These are phyloP conservation scores for Piper longum DNA, from an alignment of 164 flowering plant genomes.

Conservation along the genomic window DNA sequence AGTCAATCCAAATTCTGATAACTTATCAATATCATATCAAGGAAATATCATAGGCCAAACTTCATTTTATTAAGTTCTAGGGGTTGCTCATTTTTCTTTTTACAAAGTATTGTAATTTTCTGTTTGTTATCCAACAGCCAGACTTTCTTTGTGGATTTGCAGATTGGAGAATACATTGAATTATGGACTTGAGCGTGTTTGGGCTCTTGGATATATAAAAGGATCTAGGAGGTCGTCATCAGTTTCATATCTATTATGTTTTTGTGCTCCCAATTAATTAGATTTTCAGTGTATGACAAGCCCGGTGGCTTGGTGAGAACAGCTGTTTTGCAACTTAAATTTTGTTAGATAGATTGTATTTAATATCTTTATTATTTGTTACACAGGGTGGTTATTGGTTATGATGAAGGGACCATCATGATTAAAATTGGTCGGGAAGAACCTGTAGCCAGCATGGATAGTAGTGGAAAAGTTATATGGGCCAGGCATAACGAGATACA, in stretches of 20 bases:
- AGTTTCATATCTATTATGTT: background rate
- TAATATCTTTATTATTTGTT: background rate
- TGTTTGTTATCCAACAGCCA: background rate
- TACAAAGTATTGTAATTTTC: background rate
- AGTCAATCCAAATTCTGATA: too few species aligned
- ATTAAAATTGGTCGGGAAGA: conserved; percentile 85
- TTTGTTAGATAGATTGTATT: background rate
- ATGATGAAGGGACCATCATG: conserved; percentile 97
- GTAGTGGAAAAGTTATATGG: conserved; percentile 93
- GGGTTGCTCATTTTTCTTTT: too few species aligned
- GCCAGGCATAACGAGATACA: conserved; percentile 97
- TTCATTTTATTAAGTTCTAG: too few species aligned
- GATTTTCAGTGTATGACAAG: background rate
- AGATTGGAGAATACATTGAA: conserved; percentile 90
- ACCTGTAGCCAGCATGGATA: conserved; percentile 98
- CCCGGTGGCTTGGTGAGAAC: background rate
- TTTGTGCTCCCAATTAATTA: too few species aligned
- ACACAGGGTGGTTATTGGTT: conserved; percentile 79
- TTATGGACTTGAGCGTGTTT: conserved; percentile 89
- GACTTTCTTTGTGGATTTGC: conserved; percentile 10
- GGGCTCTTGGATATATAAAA: conserved; percentile 85
- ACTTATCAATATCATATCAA: too few species aligned
- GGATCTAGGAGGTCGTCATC: conserved; percentile 55
- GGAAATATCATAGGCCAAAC: too few species aligned
- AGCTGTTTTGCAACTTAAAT: background rate